Base-by-base conservation (phyloP, 2,329 filamentous ascomycete genomes). In the Corynespora cassiicola region DNA sequence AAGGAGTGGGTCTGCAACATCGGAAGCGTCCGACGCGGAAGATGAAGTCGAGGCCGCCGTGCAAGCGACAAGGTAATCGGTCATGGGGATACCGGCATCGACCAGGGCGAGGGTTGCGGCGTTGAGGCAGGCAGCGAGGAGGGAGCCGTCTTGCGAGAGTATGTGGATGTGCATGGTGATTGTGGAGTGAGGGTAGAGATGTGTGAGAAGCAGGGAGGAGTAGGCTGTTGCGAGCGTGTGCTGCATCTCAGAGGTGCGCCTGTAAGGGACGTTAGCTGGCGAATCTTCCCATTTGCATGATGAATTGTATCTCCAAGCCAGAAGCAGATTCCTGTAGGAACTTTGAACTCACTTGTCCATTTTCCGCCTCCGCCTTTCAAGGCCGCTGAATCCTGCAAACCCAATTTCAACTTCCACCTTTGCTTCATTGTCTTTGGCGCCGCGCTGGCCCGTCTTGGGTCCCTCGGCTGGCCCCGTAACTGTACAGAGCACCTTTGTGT, bases 401-500 rank as follows among this genome's bases (percentile, higher is more conserved):
- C 87, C 85, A 40, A 97, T 86, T 59, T 88, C 88, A 15, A 96
- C 90, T 16, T 82, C 80, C 9, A 97, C 82, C 34, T 84, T 81
- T 4, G 86, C 87, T 15, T 78, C 80, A 15, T 65, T 70, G 31
- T 70, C 73, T 36, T 68, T 72, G 3, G 72, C 74, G 0, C 66
- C 67, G 10, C 75, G 70, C 7, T 74, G 71, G 40, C 78, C 69
- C 19, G 71, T 64, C 42, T 74, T 68, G 53, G 79, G 71, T 32
- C 79, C 78, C 70, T 99, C 94, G 23, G 81, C 83, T 0, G 94
- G 94, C 0, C 94, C 94, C 2, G 85, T 84, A 31, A 99, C 85
- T 16, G 91, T 90, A 71, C 92, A 96, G 72, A 97, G 88, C 55
- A 99, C 86, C 66, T 96, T 94, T 15, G 94, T 99, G 72, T 97